phyloP scores from a whole-genome alignment of 768 basidiomycete genomes.

The Macrolepiota fuliginosa region DNA sequence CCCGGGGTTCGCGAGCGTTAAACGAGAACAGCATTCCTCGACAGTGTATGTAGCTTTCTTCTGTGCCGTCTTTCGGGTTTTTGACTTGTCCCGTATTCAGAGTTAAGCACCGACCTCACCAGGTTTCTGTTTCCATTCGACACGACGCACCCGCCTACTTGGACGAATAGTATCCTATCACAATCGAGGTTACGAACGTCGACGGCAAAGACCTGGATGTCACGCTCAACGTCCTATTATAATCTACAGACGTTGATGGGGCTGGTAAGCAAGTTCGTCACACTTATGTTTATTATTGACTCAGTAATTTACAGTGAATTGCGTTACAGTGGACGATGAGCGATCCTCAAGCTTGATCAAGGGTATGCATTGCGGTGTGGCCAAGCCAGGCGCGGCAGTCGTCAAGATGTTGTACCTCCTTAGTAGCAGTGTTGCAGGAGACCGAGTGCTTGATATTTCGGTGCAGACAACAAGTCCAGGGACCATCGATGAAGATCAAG shows the following conservation, averaged over 20 bases:
- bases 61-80: background rate
- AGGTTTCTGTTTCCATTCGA: constrained; percentile 50
- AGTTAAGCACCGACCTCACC: constrained; percentile 62
- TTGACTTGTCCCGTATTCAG: constrained; percentile 28
- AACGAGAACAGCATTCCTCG: constrained; percentile 41
- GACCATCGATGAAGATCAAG: constrained; percentile 19
- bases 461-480: constrained; percentile 54
- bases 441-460: constrained; percentile 79
- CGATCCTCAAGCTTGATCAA: constrained; percentile 74
- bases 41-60: constrained; percentile 40
- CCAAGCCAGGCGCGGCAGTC: constrained; percentile 55
- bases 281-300: background rate
- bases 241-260: constrained; percentile 75
- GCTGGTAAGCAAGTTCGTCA: constrained; percentile 45
- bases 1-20: constrained; percentile 49
- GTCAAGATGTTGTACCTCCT: constrained; percentile 64
- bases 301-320: constrained; percentile 44
- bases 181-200: constrained; percentile 63
- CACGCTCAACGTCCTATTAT: constrained; percentile 71
- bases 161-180: constrained; percentile 78
- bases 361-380: constrained; percentile 61
- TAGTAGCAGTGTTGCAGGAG: constrained; percentile 61
- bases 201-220: constrained; percentile 72
- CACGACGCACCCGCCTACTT: constrained; percentile 74
- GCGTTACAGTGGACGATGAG: constrained; percentile 58